A percentile compares a stretch with the other conserved stretches of the same genome.
Evolutionary conservation across 2,329 filamentous ascomycete species (phyloP).

Genomic region (Monosporascus sp.): DNA sequence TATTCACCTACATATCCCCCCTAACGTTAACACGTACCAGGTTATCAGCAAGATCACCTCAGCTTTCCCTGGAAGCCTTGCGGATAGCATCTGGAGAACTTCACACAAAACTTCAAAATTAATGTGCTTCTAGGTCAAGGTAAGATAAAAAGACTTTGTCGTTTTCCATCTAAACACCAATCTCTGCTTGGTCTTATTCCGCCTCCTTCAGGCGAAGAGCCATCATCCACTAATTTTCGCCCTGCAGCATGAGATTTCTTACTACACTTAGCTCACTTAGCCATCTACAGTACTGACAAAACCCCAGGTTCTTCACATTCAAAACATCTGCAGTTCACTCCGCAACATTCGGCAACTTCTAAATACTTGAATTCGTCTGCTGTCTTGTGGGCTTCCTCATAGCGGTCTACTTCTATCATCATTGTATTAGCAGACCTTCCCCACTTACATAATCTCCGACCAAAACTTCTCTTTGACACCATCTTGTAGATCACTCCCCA

Average conservation of each 20-base stretch:
- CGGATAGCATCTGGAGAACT: too few relatives aligned
- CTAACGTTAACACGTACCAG: too few relatives aligned
- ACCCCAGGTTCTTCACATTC: neutral
- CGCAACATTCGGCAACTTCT: neutral
- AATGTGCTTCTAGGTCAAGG: neutral
- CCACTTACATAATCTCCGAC: slow-evolving; percentile 30
- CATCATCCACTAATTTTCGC: neutral
- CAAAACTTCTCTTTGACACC: slow-evolving; percentile 16
- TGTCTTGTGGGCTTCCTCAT: neutral
- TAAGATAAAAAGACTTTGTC: neutral
- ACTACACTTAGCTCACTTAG: neutral
- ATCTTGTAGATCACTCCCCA: slow-evolving; percentile 9
- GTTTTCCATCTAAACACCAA: too few relatives aligned
- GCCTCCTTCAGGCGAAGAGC: neutral
- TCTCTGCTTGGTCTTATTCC: neutral
- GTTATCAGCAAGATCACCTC: too few relatives aligned
- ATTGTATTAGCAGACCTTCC: slow-evolving; percentile 10
- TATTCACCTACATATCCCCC: too few relatives aligned
- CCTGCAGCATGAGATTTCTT: neutral
- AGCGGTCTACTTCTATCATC: neutral
- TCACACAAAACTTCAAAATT: too few relatives aligned
- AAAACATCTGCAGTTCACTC: neutral
- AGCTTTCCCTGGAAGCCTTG: too few relatives aligned
- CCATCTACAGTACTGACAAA: neutral
- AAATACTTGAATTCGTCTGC: neutral